Evolutionary conservation across 441 rosid species (phyloP).

Genomic region (Arabidopsis lyrata): DNA sequence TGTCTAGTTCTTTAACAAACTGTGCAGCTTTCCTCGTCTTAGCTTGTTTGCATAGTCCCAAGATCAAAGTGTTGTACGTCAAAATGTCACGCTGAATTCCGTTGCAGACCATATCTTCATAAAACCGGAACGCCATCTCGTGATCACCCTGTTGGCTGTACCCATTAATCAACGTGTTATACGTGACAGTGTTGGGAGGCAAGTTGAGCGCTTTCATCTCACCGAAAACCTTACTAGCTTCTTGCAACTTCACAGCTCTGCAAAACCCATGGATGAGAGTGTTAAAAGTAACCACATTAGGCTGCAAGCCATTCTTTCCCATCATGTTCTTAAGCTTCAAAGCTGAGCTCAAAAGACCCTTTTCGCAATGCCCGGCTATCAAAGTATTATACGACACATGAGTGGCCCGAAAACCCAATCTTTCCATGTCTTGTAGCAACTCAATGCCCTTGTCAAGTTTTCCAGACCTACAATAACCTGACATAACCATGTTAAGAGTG

Average conservation of each 20-base stretch:
- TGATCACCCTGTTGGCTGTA: constrained; percentile 58
- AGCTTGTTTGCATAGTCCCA: constrained; percentile 79
- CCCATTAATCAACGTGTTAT: constrained; percentile 76
- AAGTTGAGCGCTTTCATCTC: constrained; percentile 72
- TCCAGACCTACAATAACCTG: constrained; percentile 66
- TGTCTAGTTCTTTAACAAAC: constrained; percentile 73
- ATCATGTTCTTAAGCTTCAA: constrained; percentile 63
- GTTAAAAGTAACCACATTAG: constrained; percentile 69
- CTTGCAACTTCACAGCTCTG: constrained; percentile 58
- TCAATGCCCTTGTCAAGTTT: constrained; percentile 66
- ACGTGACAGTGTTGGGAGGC: constrained; percentile 66
- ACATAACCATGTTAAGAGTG: constrained; percentile 73
- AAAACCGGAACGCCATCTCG: constrained; percentile 64
- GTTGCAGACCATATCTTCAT: constrained; percentile 65
- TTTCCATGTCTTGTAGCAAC: constrained; percentile 60
- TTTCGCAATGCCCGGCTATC: constrained; percentile 69
- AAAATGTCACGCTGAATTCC: constrained; percentile 67
- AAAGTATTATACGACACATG: constrained; percentile 67
- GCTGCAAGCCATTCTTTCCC: constrained; percentile 54
- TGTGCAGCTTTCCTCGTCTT: constrained; percentile 93
- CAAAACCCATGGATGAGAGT: constrained; percentile 70
- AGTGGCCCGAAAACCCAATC: constrained; percentile 56
- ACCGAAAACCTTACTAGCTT: constrained; percentile 63
- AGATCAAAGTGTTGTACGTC: constrained; percentile 78
- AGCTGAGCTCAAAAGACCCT: constrained; percentile 68